These are phyloP conservation scores for Sordariomycetes sp. DNA, from an alignment of 2,329 filamentous ascomycete species.

Conservation along the genomic window DNA sequence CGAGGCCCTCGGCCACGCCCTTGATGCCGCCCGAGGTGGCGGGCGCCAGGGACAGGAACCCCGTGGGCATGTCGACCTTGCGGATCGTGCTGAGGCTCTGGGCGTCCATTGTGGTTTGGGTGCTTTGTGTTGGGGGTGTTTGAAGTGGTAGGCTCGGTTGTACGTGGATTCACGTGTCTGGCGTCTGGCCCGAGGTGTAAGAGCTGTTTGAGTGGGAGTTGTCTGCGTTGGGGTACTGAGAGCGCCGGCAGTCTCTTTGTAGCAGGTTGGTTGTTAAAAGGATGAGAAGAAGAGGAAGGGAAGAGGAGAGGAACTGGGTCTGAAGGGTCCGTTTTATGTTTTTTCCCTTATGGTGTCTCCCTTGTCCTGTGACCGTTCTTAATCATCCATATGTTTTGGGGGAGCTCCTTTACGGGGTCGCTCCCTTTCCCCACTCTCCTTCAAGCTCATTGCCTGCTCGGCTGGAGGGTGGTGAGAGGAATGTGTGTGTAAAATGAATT, in stretches of 20 bases:
- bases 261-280: not conserved
- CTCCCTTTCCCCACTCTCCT: not conserved
- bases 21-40: conserved; percentile 39
- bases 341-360: not conserved
- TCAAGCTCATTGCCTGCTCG: not conserved
- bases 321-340: not conserved
- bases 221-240: not conserved
- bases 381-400: not conserved
- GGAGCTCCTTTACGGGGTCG: not conserved
- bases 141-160: not conserved
- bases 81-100: not conserved
- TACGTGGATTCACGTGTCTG: not conserved
- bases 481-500: conserved; percentile 3
- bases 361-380: not conserved
- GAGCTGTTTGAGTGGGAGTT: not conserved
- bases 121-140: not conserved
- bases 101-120: conserved; percentile 1
- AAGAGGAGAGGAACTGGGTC: not conserved
- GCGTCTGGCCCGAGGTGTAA: not conserved
- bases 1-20: conserved; percentile 15
- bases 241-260: not conserved
- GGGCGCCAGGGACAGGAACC: conserved; percentile 49
- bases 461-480: not conserved
- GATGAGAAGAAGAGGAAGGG: not conserved
- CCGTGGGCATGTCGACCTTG: not conserved